A percentile compares a stretch with the other conserved stretches of the same genome.
Evolutionary conservation across 169 alveolate species (phyloP).

Genomic region (Eimeria falciformis): DNA sequence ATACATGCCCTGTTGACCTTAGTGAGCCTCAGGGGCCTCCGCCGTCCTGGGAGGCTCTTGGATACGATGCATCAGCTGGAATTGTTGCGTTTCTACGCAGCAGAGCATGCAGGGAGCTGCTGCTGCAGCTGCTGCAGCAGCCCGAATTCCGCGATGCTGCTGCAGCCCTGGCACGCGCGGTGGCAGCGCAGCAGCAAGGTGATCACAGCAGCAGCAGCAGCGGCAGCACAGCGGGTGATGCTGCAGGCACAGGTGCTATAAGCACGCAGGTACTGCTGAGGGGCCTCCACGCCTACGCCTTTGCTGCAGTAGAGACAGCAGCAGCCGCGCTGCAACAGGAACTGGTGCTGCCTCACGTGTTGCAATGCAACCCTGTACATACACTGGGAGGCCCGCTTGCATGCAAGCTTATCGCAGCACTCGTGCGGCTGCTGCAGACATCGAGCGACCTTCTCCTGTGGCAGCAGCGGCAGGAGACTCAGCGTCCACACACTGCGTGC

Average conservation of each 20-base stretch:
- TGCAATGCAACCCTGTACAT: neutral
- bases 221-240: neutral
- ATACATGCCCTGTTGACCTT: no score
- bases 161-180: conserved; percentile 9
- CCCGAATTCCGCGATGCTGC: conserved; percentile 12
- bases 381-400: neutral
- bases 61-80: neutral
- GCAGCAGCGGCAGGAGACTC: conserved; percentile 7
- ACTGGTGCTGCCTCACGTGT: no score
- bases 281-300: neutral
- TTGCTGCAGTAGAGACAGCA: conserved; percentile 32
- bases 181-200: neutral
- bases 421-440: conserved; percentile 3
- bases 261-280: neutral
- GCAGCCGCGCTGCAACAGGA: neutral
- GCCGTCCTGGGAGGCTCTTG: no score
- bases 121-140: conserved; percentile 41
- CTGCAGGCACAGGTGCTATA: neutral
- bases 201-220: conserved; percentile 14
- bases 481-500: neutral
- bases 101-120: conserved; percentile 16
- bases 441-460: neutral
- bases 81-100: conserved; percentile 21
- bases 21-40: no score
- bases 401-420: conserved; percentile 20